Base-by-base conservation (phyloP, 2,329 filamentous ascomycete species). In the Pseudogymnoascus sp. region DNA sequence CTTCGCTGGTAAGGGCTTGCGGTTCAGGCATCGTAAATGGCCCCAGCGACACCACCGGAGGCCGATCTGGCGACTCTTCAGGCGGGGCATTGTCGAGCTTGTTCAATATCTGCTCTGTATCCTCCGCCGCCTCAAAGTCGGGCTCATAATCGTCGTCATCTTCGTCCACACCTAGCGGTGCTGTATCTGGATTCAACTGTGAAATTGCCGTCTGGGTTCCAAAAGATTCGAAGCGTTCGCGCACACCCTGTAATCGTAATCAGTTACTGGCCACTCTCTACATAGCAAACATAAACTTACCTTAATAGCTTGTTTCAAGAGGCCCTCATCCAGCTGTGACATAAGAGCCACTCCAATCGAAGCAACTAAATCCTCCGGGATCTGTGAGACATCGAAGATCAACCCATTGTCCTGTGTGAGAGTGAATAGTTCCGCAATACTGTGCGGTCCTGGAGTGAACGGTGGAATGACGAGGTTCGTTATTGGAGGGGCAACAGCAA, bases 61-160 rank as follows among this genome's bases (percentile, higher is more conserved):
- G 33, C 2, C 35, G 30, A 23, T 77, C 75, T 2, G 76, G 71
- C 9, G 73, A 74, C 39, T 81, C 78, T 48, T 81, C 79, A 3
- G 83, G 75, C n/a, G 85, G 80, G 4, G 85, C 78, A 62, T 82
- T 82, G 69, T 92, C 89, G 12, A 90, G 78, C 69, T 89, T 89
- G 72, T 92, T 89, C 56, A 87, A 74, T 30, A 90, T 85, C 68
- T 92, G 88, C 67, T 91, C 88, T 0, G 83, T 83, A 65, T 90
- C 85, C 71, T 95, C 90, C 34, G 84, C 83, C 7, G 87, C 81
- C 26, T 86, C 84, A 66, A 90, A 91, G 68, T 95, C 89, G 0
- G 92, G 92, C 68, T 96, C 92, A 69, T 96, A 96, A 67, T 96
- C 90, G 65, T 95, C 90, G 18, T 96, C 92, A 39, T 95, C 91